Percentiles rank a stretch among this genome's conserved stretches.
Conservation (phyloP, 129 eudicot genomes). For the carrot (Daucus carota) region DH1_v3.0 NC_030384.2:42411501-42412000, state of each 20-base stretch:
- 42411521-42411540: not conserved
- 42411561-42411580: not conserved
- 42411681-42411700: not conserved
- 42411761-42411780: not conserved
- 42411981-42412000: not conserved
- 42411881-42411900: not conserved
- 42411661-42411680: not conserved
- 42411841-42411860: not conserved
- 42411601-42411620: not conserved
- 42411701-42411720: not conserved
- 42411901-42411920: not conserved
- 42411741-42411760: not conserved
- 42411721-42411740: not conserved
- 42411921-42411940: not conserved
- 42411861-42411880: not conserved
- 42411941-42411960: not conserved
- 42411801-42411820: not conserved
- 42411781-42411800: not conserved
- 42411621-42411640: not conserved
- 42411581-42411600: not conserved
- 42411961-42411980: not conserved
- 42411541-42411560: not conserved
- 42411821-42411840: not conserved
- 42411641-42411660: not conserved
- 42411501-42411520: not conserved